Conservation (phyloP, 306 rosid genomes). For the Prunus fruticosa region DNA sequence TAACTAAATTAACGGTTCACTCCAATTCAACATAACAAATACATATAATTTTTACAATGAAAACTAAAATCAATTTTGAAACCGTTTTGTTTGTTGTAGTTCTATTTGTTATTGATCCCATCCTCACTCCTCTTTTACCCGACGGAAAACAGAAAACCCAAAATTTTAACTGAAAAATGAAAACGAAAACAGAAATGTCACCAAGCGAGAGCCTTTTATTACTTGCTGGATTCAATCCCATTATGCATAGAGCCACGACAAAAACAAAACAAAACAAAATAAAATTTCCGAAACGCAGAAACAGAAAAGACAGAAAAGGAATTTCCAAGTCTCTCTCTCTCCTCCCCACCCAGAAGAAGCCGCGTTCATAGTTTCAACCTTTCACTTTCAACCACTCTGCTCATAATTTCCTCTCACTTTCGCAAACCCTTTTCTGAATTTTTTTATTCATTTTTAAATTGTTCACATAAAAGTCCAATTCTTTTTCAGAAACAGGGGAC, state of each 20-base stretch:
- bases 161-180: background rate
- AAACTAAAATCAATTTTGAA: background rate
- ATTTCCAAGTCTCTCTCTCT: background rate
- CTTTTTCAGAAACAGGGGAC: background rate
- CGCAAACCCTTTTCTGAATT: background rate
- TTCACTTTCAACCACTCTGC: conserved; percentile 8
- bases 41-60: background rate
- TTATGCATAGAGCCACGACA: no score
- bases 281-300: background rate
- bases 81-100: background rate
- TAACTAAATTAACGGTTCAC: background rate
- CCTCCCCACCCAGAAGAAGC: no score
- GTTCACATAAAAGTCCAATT: background rate
- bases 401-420: conserved; percentile 5
- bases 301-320: background rate
- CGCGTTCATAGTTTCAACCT: conserved; percentile 2
- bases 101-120: background rate
- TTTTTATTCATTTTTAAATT: background rate
- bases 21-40: background rate
- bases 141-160: background rate
- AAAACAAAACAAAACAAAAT: background rate
- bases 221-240: no score
- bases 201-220: background rate
- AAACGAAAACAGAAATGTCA: background rate
- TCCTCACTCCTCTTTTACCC: background rate